Evolutionary conservation across 2,329 filamentous ascomycete genomes (phyloP), one percentile per base, ranked within the genome.

Genomic region (Exserohilum turcica): DNA sequence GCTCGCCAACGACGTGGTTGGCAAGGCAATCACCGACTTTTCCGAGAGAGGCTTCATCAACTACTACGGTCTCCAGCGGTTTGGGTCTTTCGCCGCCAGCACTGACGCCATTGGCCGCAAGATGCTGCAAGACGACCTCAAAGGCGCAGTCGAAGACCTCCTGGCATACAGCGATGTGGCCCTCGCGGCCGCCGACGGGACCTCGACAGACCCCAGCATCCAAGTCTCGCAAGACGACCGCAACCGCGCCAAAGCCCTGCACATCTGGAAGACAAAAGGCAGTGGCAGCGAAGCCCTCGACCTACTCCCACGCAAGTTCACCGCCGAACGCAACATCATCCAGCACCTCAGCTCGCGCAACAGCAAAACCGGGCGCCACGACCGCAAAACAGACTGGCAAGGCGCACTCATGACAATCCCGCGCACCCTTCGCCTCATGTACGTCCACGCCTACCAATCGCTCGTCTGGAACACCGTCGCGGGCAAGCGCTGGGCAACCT

Each of bases 21-120:
- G 81, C 56, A 68, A 79, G 56, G 81, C 90, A 1, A 78, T 96
- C 44, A 78, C 82, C 36, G 84, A 87, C 58, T 84, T 97, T 61
- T 80, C 82, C 48, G 77, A 85, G 37, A 83, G 87, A 38, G 94
- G 94, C 2, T 99, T 95, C 79, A 87, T 99, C 76, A 99, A 99
- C 76, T 99, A 97, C 78, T 99, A 92, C 69, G 94, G 94, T 7
- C 85, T 97, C n/a, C 94, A 99, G 76, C 87, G 94, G 19, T 99
- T 99, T 66, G 94, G 94, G 24, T 93, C 92, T 0, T 93, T 94
- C 74, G 79, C 86, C 24, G 88, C 90, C 10, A 89, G 92, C 29
- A 99, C 94, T 0, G 91, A 97, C 67, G 83, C 87, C 35, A 80
- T 97, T 43, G 94, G 94, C 43, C 85, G 88, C 70, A 87, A 90